Percentiles rank a stretch among this genome's conserved stretches.
These are phyloP conservation scores for Penicillium chermesinum DNA, from an alignment of 495 filamentous ascomycete genomes.

Conservation along the genomic window DNA sequence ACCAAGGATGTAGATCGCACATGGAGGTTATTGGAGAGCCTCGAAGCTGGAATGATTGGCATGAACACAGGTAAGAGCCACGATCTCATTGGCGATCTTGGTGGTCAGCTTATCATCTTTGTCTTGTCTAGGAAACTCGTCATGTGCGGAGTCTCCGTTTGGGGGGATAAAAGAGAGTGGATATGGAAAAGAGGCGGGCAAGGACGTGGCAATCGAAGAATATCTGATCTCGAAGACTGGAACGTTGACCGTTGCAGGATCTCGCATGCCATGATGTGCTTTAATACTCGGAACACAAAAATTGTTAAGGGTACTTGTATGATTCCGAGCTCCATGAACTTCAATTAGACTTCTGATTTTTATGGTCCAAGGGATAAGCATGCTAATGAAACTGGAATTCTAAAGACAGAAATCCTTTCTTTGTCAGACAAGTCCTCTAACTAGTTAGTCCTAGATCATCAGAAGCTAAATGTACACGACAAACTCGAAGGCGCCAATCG, in stretches of 20 bases:
- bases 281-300: background rate
- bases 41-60: conserved; percentile 32
- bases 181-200: conserved; percentile 70
- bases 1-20: conserved; percentile 21
- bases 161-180: conserved; percentile 73
- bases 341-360: background rate
- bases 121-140: conserved; percentile 44
- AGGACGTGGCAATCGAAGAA: conserved; percentile 63
- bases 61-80: conserved; percentile 22
- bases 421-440: no score
- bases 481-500: no score
- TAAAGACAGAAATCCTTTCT: no score
- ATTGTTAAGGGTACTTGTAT: no score
- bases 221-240: conserved; percentile 70
- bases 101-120: background rate
- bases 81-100: background rate
- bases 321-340: background rate
- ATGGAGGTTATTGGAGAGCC: conserved; percentile 19
- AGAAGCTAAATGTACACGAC: no score
- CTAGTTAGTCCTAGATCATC: no score
- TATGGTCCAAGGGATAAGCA: no score
- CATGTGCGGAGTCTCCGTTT: conserved; percentile 65
- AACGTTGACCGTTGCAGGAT: conserved; percentile 55
- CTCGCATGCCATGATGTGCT: background rate
- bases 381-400: no score